Base-by-base conservation (phyloP, 768 basidiomycete species). In the Dentipellis fragilis region DNA sequence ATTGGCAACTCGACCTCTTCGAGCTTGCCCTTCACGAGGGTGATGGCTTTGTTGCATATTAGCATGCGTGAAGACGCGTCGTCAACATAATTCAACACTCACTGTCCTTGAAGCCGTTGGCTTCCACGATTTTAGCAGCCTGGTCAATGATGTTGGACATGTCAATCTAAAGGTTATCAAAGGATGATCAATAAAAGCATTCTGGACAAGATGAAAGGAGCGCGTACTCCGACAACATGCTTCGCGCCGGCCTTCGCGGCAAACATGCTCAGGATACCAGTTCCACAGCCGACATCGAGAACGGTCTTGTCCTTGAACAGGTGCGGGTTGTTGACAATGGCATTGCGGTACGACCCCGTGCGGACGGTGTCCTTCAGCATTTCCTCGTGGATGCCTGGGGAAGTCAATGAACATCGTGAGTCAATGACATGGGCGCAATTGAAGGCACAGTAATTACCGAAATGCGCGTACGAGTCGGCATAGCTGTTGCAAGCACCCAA, bases 91-190 rank as follows among this genome's bases (percentile, higher is more conserved):
- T 19, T n/a, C 49, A 49, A 42, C 17, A 75, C 91, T 62, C 59
- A 97, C 94, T 87, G 68, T 96, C 87, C 73, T 85, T 84, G 78
- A 97, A 97, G 50, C 94, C 94, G 63, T 99, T 99, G 14, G 90
- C 89, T 63, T 93, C 87, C 62, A 98, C 84, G 60, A 99, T 99
- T 72, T 92, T 95, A 75, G 87, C 83, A 2, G 96, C 96, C 74
- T 98, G 95, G 75, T 98, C 96, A 71, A 98, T 90, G 73, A 99
- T 99, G 74, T 99, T 99, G 56, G 93, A 96, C 96, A 99, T 99
- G 75, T 99, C 96, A 71, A 99, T 94, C 91, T 94, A 49, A 4
- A 29, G 29, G 38, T 48, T 2, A 49, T 19, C 49, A 48, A 47
- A n/a, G 29, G 52, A 42, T 12, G 11, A 54, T 17, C 10, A 59